A percentile compares a stretch with the other conserved stretches of the same genome.
Evolutionary conservation across 2,329 filamentous ascomycete species (phyloP).

Genomic region (Helotiales sp.): DNA sequence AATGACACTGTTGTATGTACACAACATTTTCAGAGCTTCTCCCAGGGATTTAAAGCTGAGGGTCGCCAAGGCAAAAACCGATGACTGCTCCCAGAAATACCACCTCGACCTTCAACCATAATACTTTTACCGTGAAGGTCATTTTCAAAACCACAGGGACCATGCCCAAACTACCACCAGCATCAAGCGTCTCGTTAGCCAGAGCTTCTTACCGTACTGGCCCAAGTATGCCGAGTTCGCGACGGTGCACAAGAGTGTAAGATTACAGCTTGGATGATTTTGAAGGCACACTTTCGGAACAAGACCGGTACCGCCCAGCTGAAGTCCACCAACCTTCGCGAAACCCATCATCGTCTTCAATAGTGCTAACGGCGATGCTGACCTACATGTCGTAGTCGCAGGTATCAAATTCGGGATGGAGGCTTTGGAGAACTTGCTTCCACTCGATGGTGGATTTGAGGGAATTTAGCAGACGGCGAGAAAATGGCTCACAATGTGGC

Average conservation of each 20-base stretch:
- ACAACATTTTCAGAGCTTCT: constrained; percentile 42
- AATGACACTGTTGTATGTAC: constrained; percentile 43
- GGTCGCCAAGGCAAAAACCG: constrained; percentile 19
- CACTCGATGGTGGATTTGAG: constrained; percentile 44
- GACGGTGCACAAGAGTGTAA: not conserved
- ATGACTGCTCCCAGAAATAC: constrained; percentile 23
- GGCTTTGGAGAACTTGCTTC: constrained; percentile 39
- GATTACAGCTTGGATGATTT: constrained; percentile 1
- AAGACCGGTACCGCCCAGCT: constrained; percentile 61
- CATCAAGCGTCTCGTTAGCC: constrained; percentile 43
- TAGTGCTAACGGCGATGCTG: constrained; percentile 2
- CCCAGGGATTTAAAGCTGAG: constrained; percentile 31
- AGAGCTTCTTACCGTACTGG: constrained; percentile 45
- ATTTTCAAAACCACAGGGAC: constrained; percentile 36
- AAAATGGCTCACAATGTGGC: constrained; percentile 48
- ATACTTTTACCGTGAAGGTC: constrained; percentile 40
- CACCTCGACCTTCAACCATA: constrained; percentile 16
- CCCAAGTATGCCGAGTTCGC: constrained; percentile 22
- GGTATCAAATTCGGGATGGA: constrained; percentile 32
- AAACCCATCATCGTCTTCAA: constrained; percentile 62
- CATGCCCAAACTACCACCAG: constrained; percentile 40
- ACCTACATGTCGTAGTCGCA: constrained; percentile 41
- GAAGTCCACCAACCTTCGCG: constrained; percentile 59
- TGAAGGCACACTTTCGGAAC: constrained; percentile 43
- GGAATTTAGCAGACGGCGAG: constrained; percentile 37